phyloP scores from a whole-genome alignment of 176 grass and related monocot genomes.

The Poa pratensis region DNA sequence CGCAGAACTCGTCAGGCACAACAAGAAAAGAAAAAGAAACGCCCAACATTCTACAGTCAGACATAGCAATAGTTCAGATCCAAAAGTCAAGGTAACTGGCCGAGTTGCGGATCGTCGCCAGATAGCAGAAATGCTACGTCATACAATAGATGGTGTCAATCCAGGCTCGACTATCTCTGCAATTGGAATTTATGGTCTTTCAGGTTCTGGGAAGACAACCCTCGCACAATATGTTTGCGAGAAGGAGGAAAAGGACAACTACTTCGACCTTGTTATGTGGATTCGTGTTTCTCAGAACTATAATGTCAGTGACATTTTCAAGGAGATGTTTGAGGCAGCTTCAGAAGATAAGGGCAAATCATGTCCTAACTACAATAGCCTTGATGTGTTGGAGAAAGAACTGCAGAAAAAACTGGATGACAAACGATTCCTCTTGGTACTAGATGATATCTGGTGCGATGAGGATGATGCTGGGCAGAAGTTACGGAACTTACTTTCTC shows the following conservation, averaged over 20 bases:
- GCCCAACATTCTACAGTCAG: not conserved
- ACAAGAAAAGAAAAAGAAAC: not conserved
- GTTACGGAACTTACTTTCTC: not conserved
- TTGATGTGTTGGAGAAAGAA: conserved; percentile 25
- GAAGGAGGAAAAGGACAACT: not conserved
- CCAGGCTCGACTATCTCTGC: conserved; percentile 31
- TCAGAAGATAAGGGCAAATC: not conserved
- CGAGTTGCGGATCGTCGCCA: conserved; percentile 12
- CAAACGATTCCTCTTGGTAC: conserved; percentile 42
- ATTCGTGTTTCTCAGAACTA: conserved; percentile 30
- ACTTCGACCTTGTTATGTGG: conserved; percentile 41
- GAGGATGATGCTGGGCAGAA: not conserved
- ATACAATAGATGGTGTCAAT: not conserved
- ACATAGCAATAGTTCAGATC: not conserved
- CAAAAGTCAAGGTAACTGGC: conserved; percentile 3
- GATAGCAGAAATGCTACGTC: conserved; percentile 32
- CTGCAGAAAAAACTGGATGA: not conserved
- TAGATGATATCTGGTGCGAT: conserved; percentile 47
- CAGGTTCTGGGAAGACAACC: conserved; percentile 52
- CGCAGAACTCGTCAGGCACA: not conserved
- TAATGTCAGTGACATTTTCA: not conserved
- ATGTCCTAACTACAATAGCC: not conserved
- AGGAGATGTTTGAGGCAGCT: conserved; percentile 28
- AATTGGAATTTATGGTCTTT: conserved; percentile 43
- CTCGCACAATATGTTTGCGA: conserved; percentile 44